Evolutionary conservation across 257 asterid species (phyloP), one percentile per base, ranked within the genome.

Genomic region (Plectranthus barbatus): DNA sequence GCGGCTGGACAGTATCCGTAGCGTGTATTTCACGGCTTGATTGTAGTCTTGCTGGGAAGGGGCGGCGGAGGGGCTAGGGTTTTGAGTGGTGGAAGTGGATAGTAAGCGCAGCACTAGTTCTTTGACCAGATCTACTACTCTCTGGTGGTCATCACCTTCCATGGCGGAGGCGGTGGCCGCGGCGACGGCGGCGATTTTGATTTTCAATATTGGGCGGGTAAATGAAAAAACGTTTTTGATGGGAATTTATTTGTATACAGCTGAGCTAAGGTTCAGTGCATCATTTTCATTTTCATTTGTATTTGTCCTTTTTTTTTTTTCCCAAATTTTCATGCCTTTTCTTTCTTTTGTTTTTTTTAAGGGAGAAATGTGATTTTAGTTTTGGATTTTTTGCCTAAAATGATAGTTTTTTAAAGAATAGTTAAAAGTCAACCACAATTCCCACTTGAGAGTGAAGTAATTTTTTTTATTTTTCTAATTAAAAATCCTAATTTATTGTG

Each of bases 21-120:
- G 71, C 40, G 99, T 81, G 83, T 90, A 93, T 51, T 80, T 82
- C 1, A 93, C 77, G 46, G 97, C 81, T 64, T 84, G 94, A 64
- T 84, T 85, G 76, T 66, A 75, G 34, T 84, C n/a, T n/a, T n/a
- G n/a, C n/a, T n/a, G n/a, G n/a, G n/a, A n/a, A n/a, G n/a, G n/a
- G n/a, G n/a, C n/a, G n/a, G n/a, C 74, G 5, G 76, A 39, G 44
- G 76, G 21, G 70, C 64, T 79, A 74, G 95, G 83, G 78, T 78
- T 76, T 70, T 57, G 74, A 48, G 64, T 39, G 59, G 40, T 68
- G 58, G 83, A 59, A 41, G 78, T 50, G 77, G 47, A 56, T 60
- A 86, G 80, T 53, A 93, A 75, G 0, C 99, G 96, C 63, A 85
- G 87, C 65, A 93, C 96, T 34, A 93, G 82, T n/a, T 93, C 96